A percentile compares a stretch with the other conserved stretches of the same genome.
phyloP scores from a whole-genome alignment of 495 filamentous ascomycete genomes.

The Aspergillus ellipticus region DNA sequence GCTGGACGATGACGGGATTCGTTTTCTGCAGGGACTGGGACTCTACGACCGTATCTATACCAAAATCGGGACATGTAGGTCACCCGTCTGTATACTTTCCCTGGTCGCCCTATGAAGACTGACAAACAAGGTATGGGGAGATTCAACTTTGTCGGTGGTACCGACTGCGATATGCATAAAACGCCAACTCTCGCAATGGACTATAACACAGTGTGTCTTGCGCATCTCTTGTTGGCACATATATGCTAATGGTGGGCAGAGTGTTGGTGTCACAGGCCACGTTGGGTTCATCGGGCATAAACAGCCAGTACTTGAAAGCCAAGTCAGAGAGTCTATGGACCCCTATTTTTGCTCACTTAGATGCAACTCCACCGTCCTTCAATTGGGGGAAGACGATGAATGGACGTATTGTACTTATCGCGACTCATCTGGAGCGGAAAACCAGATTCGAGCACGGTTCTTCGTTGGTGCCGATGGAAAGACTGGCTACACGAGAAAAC shows the following conservation, averaged over 20 bases:
- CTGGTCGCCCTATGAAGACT: neutral
- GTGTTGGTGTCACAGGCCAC: conserved; percentile 32
- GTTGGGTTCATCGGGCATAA: conserved; percentile 35
- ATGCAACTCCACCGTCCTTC: conserved; percentile 29
- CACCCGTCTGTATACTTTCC: neutral
- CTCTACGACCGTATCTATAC: conserved; percentile 37
- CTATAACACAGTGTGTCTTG: conserved; percentile 22
- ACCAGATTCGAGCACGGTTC: conserved; percentile 30
- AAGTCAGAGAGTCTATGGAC: conserved; percentile 21
- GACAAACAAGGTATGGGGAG: conserved; percentile 21
- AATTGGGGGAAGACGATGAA: conserved; percentile 26
- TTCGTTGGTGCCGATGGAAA: conserved; percentile 52
- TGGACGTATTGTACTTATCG: conserved; percentile 33
- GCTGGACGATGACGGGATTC: conserved; percentile 48
- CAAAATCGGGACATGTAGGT: conserved; percentile 30
- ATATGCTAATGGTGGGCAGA: conserved; percentile 12
- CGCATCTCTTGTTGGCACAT: neutral
- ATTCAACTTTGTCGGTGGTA: conserved; percentile 27
- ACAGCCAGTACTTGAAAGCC: conserved; percentile 25
- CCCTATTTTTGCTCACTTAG: conserved; percentile 29
- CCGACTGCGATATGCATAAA: conserved; percentile 13
- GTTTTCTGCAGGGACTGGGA: conserved; percentile 43
- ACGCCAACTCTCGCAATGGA: conserved; percentile 27
- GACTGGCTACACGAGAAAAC: conserved; percentile 45
- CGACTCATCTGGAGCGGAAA: conserved; percentile 22